A percentile compares a stretch with the other conserved stretches of the same genome.
Conservation (phyloP, 2,329 filamentous ascomycete genomes). For the Penicillium sp. region DNA sequence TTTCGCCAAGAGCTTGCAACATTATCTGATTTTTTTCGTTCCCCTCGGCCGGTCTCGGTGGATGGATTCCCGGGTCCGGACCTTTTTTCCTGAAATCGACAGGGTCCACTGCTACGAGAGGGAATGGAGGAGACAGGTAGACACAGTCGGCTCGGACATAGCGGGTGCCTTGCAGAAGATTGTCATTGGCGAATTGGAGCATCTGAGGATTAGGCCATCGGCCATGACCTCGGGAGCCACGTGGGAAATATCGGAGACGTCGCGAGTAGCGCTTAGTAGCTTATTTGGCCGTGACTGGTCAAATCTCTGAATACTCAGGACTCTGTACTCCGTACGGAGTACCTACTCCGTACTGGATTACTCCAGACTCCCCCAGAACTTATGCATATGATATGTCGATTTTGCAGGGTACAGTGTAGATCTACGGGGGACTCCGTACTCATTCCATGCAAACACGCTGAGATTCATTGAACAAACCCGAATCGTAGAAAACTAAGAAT, state of each 20-base stretch:
- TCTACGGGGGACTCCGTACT: too few relatives aligned
- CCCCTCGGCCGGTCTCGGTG: neutral
- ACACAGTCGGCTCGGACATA: too few relatives aligned
- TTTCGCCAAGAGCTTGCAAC: neutral
- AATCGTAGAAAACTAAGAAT: slow-evolving; percentile 24
- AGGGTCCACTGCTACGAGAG: neutral
- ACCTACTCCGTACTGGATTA: too few relatives aligned
- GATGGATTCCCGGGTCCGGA: neutral
- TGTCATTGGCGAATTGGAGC: slow-evolving; percentile 2
- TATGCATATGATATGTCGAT: too few relatives aligned
- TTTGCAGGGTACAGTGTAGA: too few relatives aligned
- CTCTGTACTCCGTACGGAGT: too few relatives aligned
- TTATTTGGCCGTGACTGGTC: too few relatives aligned
- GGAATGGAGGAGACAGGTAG: too few relatives aligned
- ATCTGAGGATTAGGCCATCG: neutral
- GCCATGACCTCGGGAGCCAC: neutral
- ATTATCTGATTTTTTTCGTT: slow-evolving; percentile 7
- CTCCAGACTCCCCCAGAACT: too few relatives aligned
- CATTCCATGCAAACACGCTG: neutral
- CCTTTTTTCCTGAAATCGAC: neutral
- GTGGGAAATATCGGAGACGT: neutral
- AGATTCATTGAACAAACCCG: slow-evolving; percentile 24
- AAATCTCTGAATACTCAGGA: neutral
- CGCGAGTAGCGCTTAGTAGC: neutral
- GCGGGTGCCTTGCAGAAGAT: neutral